Evolutionary conservation across 208 protist species (phyloP).

Genomic region (Naegleria fowleri): DNA sequence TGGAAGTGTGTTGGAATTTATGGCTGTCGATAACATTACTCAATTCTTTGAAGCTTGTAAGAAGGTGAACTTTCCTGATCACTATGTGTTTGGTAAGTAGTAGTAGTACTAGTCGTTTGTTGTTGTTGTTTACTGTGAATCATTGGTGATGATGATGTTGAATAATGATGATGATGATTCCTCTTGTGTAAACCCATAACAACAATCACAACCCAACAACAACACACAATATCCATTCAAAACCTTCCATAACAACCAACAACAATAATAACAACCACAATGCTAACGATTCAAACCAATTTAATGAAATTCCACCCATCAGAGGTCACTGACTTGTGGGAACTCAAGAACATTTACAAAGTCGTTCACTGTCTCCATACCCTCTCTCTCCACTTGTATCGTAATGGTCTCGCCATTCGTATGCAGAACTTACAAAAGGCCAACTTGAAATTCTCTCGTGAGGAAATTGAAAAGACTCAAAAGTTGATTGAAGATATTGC

Average conservation of each 20-base stretch:
- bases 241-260: too few relatives aligned
- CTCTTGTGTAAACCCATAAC: too few relatives aligned
- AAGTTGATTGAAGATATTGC: not conserved
- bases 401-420: not conserved
- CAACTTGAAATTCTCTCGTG: not conserved
- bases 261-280: too few relatives aligned
- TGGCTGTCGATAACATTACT: not conserved
- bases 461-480: constrained; percentile 24
- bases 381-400: not conserved
- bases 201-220: too few relatives aligned
- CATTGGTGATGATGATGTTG: not conserved
- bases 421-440: constrained; percentile 1
- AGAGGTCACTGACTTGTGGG: constrained; percentile 16
- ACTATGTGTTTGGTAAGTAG: constrained; percentile 9
- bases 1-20: constrained; percentile 8
- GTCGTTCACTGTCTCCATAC: constrained; percentile 6
- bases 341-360: constrained; percentile 19
- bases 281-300: not conserved
- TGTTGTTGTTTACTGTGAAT: not conserved
- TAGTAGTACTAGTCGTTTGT: too few relatives aligned
- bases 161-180: too few relatives aligned
- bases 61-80: not conserved
- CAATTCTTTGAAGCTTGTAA: constrained; percentile 13
- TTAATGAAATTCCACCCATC: too few relatives aligned
- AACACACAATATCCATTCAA: too few relatives aligned